phyloP scores from a whole-genome alignment of 805 yeast species.

The Candida andamanensis region DNA sequence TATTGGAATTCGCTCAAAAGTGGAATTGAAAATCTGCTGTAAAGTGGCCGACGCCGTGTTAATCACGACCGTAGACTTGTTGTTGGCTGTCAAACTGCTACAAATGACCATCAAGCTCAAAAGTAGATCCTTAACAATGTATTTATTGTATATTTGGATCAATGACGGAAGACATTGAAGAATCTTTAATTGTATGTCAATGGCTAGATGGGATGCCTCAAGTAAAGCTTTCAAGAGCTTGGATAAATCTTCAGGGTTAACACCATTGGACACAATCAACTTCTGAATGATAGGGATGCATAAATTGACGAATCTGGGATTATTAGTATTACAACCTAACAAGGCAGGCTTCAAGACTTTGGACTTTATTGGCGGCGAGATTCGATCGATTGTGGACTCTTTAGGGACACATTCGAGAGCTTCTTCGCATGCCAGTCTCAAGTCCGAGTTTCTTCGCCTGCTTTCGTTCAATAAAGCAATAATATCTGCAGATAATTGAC shows the following conservation, averaged over 20 bases:
- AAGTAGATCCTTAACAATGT: slow-evolving; percentile 51
- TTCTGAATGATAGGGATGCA: slow-evolving; percentile 69
- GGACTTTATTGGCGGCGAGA: slow-evolving; percentile 9
- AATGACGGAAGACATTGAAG: slow-evolving; percentile 77
- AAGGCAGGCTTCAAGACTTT: slow-evolving; percentile 51
- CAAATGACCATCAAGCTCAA: slow-evolving; percentile 63
- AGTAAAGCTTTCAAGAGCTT: slow-evolving; percentile 61
- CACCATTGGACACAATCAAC: slow-evolving; percentile 47
- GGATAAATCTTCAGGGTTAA: slow-evolving; percentile 50
- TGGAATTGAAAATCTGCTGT: slow-evolving; percentile 73
- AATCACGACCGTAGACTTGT: slow-evolving; percentile 68
- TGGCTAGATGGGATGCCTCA: slow-evolving; percentile 70
- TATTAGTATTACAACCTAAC: slow-evolving; percentile 66
- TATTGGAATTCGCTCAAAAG: slow-evolving; percentile 61
- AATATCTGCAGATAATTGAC: slow-evolving; percentile 54
- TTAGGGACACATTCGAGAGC: slow-evolving; percentile 13
- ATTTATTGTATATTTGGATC: slow-evolving; percentile 55
- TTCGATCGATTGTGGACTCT: slow-evolving; percentile 3
- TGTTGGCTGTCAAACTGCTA: slow-evolving; percentile 62
- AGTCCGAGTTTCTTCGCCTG: slow-evolving; percentile 64
- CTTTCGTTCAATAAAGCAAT: slow-evolving; percentile 60
- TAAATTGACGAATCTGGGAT: slow-evolving; percentile 65
- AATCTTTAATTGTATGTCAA: slow-evolving; percentile 81
- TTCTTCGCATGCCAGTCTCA: slow-evolving; percentile 43
- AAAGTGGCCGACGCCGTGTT: slow-evolving; percentile 93